These are phyloP conservation scores for Trichocladium uniseriatum DNA, from an alignment of 495 filamentous ascomycete species.

Conservation along the genomic window DNA sequence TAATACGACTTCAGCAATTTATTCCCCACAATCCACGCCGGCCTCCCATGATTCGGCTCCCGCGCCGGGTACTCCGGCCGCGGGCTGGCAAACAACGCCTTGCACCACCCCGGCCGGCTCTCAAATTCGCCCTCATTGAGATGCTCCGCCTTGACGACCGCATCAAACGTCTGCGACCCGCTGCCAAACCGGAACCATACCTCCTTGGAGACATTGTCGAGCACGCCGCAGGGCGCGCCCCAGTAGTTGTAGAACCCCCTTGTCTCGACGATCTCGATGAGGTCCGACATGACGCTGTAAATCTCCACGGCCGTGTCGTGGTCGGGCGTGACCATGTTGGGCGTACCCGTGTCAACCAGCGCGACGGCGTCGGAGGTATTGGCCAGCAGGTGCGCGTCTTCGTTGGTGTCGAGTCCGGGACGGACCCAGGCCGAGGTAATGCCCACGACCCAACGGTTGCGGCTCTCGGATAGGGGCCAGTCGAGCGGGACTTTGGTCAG, in stretches of 20 bases:
- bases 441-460: conserved; percentile 12
- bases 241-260: conserved; percentile 13
- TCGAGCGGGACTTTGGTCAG: conserved; percentile 15
- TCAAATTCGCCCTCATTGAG: conserved; percentile 21
- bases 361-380: conserved; percentile 10
- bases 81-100: conserved; percentile 16
- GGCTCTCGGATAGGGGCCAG: conserved; percentile 2
- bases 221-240: conserved; percentile 16
- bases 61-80: background rate
- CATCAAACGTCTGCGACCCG: background rate
- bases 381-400: background rate
- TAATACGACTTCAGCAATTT: conserved; percentile 19
- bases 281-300: conserved; percentile 16
- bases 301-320: conserved; percentile 11
- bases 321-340: conserved; percentile 20
- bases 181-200: conserved; percentile 15
- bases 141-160: conserved; percentile 11
- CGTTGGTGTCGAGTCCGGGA: too few relatives aligned
- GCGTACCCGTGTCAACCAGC: conserved; percentile 18
- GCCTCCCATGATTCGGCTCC: conserved; percentile 11
- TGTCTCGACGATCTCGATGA: conserved; percentile 16
- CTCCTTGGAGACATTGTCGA: conserved; percentile 9
- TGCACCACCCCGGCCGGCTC: conserved; percentile 16
- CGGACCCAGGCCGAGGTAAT: too few relatives aligned
- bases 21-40: conserved; percentile 19